These are phyloP conservation scores for Curvularia sp. DNA, from an alignment of 2,329 filamentous ascomycete genomes.

Conservation along the genomic window DNA sequence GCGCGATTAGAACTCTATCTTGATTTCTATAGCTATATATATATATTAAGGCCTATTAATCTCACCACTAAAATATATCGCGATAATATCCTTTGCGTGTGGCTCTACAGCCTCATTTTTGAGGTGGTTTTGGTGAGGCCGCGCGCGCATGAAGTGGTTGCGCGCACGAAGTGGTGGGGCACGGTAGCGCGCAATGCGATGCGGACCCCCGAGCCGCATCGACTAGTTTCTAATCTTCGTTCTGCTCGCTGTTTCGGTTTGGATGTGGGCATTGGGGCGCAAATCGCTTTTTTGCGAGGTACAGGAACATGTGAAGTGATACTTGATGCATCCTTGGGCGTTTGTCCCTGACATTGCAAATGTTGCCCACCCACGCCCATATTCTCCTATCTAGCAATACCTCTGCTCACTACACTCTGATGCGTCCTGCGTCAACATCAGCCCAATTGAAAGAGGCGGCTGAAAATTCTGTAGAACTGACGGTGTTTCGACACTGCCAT, in stretches of 20 bases:
- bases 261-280: background rate
- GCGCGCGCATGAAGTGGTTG: too few species aligned
- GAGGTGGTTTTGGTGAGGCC: too few species aligned
- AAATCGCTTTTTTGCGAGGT: background rate
- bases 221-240: background rate
- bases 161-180: too few species aligned
- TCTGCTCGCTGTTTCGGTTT: background rate
- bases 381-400: background rate
- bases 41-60: too few species aligned
- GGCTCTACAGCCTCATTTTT: too few species aligned
- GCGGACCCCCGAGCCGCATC: slow-evolving; percentile 14
- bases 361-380: background rate
- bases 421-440: background rate
- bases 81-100: too few species aligned
- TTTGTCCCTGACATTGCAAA: background rate
- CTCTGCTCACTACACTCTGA: background rate
- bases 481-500: background rate
- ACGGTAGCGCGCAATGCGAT: slow-evolving; percentile 12
- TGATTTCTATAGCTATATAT: too few species aligned
- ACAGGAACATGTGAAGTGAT: background rate
- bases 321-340: background rate
- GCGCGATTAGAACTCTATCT: too few species aligned
- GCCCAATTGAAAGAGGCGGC: background rate
- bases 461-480: background rate
- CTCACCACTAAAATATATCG: too few species aligned